Base-by-base conservation (phyloP, 2,329 filamentous ascomycete genomes). In the Aspergillus sclerotialis region DNA sequence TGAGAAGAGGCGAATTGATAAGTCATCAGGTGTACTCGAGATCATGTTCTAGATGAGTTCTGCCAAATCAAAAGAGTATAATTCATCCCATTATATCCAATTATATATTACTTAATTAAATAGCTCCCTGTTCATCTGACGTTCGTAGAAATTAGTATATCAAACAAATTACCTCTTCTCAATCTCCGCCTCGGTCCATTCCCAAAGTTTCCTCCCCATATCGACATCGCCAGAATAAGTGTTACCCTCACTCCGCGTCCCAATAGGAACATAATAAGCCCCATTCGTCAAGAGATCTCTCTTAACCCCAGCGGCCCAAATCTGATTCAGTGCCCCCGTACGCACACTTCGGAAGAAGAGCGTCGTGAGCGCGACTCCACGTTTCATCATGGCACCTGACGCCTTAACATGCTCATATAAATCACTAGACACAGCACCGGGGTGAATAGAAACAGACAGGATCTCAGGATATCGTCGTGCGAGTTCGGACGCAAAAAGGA, bases 361-460 rank as follows among this genome's bases (percentile, higher is more conserved):
- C 4, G 41, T 46, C 11, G 45, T 32, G 1, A 53, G 18, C 1
- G 37, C 13, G 10, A 61, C 3, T 5, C 45, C 42, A 13, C 49
- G 37, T 9, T 50, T 48, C 12, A 56, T 38, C 1, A 55, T 3
- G 0, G 40, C 15, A 26, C 53, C 55, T 1, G 45, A 38, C 8
- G 50, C 38, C 26, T 49, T 55, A 3, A 52, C 45, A 6, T 59
- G 44, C 5, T 49, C 39, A 33, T 65, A 68, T n/a, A 69, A 34
- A 7, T 58, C 55, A 28, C 62, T 68, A 4, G 55, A 40, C 23
- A 68, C 63, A 3, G 64, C 49, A 2, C 72, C 72, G 0, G 72
- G 72, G 35, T 76, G 72, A 1, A 76, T 45, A 0, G 67, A 61
- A 7, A 74, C 58, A 14, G 63, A 61, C 14, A 56, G 60, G 2